Evolutionary conservation across 2,329 filamentous ascomycete genomes (phyloP), one percentile per base, ranked within the genome.

Genomic region (Alternaria ethzedia): DNA sequence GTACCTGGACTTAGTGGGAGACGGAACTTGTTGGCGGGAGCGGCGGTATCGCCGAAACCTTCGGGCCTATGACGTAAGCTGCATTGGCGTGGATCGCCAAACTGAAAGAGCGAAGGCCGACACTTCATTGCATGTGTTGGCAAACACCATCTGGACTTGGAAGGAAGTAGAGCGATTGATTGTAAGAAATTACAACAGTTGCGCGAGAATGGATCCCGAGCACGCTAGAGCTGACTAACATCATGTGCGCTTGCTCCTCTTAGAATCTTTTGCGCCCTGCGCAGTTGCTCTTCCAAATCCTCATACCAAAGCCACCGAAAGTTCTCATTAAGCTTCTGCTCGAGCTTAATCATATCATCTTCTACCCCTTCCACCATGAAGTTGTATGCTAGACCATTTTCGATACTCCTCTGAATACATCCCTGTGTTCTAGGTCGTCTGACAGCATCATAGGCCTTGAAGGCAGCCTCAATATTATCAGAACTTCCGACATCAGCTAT

Each of bases 371-470:
- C 66, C 13, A 67, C n/a, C 10, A 69, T 54, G 23, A 75, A 71
- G n/a, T 67, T 63, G 41, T 63, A 65, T 20, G 51, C 59, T 52
- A 65, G 43, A 3, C 79, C 79, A 5, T 66, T 59, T 13, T 65
- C 28, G 15, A 63, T 41, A 56, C 74, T 77, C 44, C 76, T 66
- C 30, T 76, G 63, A 23, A 80, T 77, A 26, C 80, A 67, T 41
- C 71, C 67, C 66, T 83, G 79, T 3, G 78, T 79, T 45, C 82
- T 66, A 12, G 76, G 77, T 54, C 80, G 65, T 43, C 81, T 60
- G 2, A 78, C 69, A 7, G 57, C 30, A 65, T 83, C 80, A 54
- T 76, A 83, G 1, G 75, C 79, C 25, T 63, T 54, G 58, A 83
- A 81, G 0, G 79, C 80, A 23, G 59, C 61, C 61, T 72, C 70